Conservation (phyloP, 1,284 basidiomycete species). For the Vanrija sp. region DNA sequence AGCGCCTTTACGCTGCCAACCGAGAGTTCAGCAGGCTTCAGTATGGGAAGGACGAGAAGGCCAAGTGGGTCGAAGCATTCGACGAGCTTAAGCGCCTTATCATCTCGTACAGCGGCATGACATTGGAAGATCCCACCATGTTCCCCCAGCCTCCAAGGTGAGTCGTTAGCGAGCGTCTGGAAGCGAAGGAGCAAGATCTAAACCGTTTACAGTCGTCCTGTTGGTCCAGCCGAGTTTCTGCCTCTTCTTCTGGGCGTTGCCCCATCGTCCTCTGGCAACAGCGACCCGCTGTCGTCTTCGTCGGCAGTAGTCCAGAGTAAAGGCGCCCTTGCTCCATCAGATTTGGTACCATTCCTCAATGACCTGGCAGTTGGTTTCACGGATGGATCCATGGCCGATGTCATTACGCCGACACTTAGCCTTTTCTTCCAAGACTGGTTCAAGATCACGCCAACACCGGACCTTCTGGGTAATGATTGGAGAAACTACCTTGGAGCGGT, state of each 20-base stretch:
- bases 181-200: background rate
- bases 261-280: slow-evolving; percentile 52
- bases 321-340: slow-evolving; percentile 37
- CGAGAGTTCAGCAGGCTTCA: slow-evolving; percentile 62
- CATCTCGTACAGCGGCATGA: slow-evolving; percentile 85
- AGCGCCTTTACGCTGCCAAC: slow-evolving; percentile 63
- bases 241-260: slow-evolving; percentile 65
- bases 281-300: slow-evolving; percentile 54
- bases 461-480: slow-evolving; percentile 60
- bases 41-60: slow-evolving; percentile 61
- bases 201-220: slow-evolving; percentile 54
- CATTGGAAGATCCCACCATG: slow-evolving; percentile 83
- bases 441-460: slow-evolving; percentile 39
- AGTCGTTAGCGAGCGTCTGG: slow-evolving; percentile 33
- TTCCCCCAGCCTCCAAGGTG: slow-evolving; percentile 80
- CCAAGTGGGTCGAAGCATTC: slow-evolving; percentile 60
- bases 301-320: background rate
- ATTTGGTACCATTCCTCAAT: slow-evolving; percentile 51
- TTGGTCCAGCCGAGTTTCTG: slow-evolving; percentile 74
- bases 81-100: slow-evolving; percentile 74
- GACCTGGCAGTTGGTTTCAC: slow-evolving; percentile 52
- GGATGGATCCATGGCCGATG: slow-evolving; percentile 48
- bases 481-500: slow-evolving; percentile 78
- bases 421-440: slow-evolving; percentile 50
- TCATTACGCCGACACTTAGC: slow-evolving; percentile 50